These are phyloP conservation scores for Exophiala mesophila DNA, from an alignment of 2,329 filamentous ascomycete species.

Conservation along the genomic window DNA sequence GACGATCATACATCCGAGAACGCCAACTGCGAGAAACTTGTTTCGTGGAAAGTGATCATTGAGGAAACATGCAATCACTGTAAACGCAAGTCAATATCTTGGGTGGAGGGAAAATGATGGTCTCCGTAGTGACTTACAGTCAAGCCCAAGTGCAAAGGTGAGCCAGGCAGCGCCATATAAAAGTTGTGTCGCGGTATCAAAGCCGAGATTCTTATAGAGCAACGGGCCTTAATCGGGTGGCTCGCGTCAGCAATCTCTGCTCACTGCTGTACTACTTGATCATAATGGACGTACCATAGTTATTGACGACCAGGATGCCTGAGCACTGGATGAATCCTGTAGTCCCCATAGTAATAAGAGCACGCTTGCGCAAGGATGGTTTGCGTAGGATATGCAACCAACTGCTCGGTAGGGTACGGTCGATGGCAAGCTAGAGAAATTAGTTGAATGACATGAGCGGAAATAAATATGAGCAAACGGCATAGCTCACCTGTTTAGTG, in stretches of 20 bases:
- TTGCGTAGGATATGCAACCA: no score
- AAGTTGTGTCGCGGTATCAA: slow-evolving; percentile 25
- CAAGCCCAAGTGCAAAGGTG: slow-evolving; percentile 10
- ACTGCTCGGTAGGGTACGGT: no score
- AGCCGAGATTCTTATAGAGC: slow-evolving; percentile 43
- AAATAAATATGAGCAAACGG: no score
- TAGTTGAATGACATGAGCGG: no score
- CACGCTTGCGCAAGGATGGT: slow-evolving; percentile 7
- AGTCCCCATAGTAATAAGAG: slow-evolving; percentile 3
- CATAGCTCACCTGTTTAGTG: no score
- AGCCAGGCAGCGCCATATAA: slow-evolving; percentile 16
- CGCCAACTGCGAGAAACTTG: slow-evolving; percentile 35
- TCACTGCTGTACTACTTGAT: no score
- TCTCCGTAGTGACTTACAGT: no score
- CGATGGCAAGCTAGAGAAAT: no score
- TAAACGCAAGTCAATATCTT: slow-evolving; percentile 28
- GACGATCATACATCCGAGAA: slow-evolving; percentile 33
- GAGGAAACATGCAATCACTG: slow-evolving; percentile 25
- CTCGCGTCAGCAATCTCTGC: slow-evolving; percentile 31
- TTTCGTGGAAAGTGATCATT: no score
- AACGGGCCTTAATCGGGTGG: slow-evolving; percentile 38
- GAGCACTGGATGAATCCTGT: slow-evolving; percentile 27
- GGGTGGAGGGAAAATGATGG: no score
- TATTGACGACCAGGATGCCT: slow-evolving; percentile 45
- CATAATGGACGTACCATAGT: slow-evolving; percentile 40